Evolutionary conservation across 2,329 filamentous ascomycete species (phyloP), one percentile per base, ranked within the genome.

Genomic region (Penicillium paneum): DNA sequence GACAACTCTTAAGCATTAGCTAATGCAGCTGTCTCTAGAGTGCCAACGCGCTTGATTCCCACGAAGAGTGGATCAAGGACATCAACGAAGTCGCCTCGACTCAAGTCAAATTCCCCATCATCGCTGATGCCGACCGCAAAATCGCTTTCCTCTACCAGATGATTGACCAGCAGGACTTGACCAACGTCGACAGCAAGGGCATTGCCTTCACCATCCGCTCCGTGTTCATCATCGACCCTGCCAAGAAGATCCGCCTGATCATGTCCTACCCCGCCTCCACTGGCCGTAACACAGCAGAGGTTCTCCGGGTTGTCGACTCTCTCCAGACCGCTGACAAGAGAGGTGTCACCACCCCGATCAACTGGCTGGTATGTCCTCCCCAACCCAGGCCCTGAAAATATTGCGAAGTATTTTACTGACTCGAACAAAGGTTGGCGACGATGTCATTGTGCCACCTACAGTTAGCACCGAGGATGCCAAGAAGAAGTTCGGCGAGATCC

Each of bases 191-290:
- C 74, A 75, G 82, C 68, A 90, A 90, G 83, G 88, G 88, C 57
- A 60, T 68, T 61, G 58, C 91, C 53, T 93, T 96, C 78, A 96
- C 92, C 66, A 96, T 97, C 78, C 90, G 92, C 69, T 91, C 89
- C 66, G 92, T 96, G 71, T 96, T 95, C 82, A 82, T 96, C 78
- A 94, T 96, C 74, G 91, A 96, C 80, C 91, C 91, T 61, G 85
- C 84, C 76, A 96, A 96, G 86, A 93, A 88, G 75, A 94, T 96
- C 78, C 88, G 92, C 67, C 85, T 92, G 72, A 95, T 91, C 74
- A 88, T 96, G 79, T 87, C 89, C 71, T 97, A 96, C 81, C 92
- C 92, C 40, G 91, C 92, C 58, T 92, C 88, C 55, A 95, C 91
- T 42, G 92, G 92, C 76, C 86, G 89, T 71, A 92, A 91, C 81